Conservation (phyloP, 352 stramenopile genomes). For the Phytophthora melonis region DNA sequence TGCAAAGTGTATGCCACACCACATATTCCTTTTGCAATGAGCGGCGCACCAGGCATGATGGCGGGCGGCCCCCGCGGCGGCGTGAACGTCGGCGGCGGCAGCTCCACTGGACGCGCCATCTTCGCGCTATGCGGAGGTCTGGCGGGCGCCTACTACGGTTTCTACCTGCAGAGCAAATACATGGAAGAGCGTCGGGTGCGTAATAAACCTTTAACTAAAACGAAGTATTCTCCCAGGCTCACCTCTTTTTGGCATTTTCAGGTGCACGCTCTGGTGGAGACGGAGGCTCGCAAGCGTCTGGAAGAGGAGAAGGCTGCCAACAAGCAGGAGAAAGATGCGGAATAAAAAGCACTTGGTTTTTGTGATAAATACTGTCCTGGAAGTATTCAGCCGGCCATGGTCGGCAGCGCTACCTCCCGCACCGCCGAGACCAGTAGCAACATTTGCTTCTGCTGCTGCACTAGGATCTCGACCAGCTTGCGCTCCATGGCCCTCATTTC, state of each 20-base stretch:
- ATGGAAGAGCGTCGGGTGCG: slow-evolving; percentile 80
- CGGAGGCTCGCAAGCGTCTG: slow-evolving; percentile 68
- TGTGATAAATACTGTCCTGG: slow-evolving; percentile 29
- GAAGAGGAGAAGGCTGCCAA: slow-evolving; percentile 44
- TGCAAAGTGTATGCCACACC: slow-evolving; percentile 6
- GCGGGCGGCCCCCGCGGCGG: slow-evolving; percentile 35
- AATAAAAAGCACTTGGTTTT: slow-evolving; percentile 22
- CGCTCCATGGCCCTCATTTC: slow-evolving; percentile 83
- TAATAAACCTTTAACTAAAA: too few species aligned
- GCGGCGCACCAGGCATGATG: slow-evolving; percentile 29
- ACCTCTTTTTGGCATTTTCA: slow-evolving; percentile 30
- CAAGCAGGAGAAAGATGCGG: slow-evolving; percentile 5
- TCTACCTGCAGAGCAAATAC: slow-evolving; percentile 88
- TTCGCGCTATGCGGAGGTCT: slow-evolving; percentile 78
- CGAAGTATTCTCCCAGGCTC: not conserved
- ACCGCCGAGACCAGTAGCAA: slow-evolving; percentile 57
- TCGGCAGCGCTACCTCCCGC: slow-evolving; percentile 43
- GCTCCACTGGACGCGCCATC: slow-evolving; percentile 69
- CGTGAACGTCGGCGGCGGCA: slow-evolving; percentile 80
- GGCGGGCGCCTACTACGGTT: slow-evolving; percentile 78
- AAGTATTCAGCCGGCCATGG: slow-evolving; percentile 10
- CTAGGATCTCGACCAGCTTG: slow-evolving; percentile 85
- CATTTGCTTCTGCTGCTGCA: slow-evolving; percentile 88
- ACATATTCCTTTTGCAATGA: slow-evolving; percentile 23
- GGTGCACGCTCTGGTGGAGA: slow-evolving; percentile 70